phyloP scores from a whole-genome alignment of 2,329 filamentous ascomycete species.

The Alternaria tenuissima region DNA sequence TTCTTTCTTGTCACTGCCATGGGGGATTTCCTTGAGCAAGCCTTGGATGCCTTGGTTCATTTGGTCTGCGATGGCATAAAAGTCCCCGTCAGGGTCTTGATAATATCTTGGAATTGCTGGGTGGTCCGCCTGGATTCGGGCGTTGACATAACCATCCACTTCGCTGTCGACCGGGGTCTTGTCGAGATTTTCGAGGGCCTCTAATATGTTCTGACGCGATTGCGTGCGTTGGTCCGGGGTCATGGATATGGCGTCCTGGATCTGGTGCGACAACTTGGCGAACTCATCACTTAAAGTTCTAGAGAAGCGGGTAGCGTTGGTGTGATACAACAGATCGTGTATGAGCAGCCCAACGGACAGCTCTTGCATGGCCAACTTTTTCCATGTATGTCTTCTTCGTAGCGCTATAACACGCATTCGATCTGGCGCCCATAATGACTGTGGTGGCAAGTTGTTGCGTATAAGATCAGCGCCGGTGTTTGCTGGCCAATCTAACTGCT shows the following conservation, averaged over 20 bases:
- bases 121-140: constrained; percentile 17
- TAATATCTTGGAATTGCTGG: constrained; percentile 42
- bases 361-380: constrained; percentile 55
- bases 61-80: constrained; percentile 35
- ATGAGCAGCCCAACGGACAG: constrained; percentile 53
- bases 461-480: constrained; percentile 51
- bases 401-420: constrained; percentile 40
- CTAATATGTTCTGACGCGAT: constrained; percentile 26
- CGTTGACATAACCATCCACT: constrained; percentile 19
- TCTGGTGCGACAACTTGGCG: constrained; percentile 28
- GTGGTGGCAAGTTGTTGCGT: constrained; percentile 51
- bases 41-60: constrained; percentile 45
- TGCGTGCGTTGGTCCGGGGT: background rate
- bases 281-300: constrained; percentile 5
- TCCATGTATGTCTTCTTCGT: constrained; percentile 47
- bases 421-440: constrained; percentile 56
- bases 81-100: constrained; percentile 52
- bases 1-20: constrained; percentile 21
- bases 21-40: constrained; percentile 24
- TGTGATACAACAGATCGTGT: constrained; percentile 43
- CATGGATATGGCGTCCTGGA: constrained; percentile 24
- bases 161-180: constrained; percentile 14
- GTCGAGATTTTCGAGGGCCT: constrained; percentile 26
- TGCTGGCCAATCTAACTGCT: constrained; percentile 46
- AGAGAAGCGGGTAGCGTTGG: background rate